These are phyloP conservation scores for Puccinia novopanici DNA, from an alignment of 1,284 basidiomycete genomes.

Conservation along the genomic window DNA sequence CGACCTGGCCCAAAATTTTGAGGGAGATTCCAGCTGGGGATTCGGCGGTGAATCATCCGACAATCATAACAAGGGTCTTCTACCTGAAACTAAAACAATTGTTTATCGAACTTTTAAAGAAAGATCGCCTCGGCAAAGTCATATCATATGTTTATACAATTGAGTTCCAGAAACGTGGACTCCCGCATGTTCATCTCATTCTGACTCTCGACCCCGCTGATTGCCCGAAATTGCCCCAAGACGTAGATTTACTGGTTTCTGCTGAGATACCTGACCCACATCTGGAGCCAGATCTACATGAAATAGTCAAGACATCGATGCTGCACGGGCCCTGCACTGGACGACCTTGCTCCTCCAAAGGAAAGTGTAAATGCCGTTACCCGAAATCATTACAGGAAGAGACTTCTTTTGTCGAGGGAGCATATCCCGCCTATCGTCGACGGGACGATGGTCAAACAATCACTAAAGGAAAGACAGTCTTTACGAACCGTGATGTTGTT, in stretches of 20 bases:
- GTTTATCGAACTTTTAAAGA: constrained; percentile 25
- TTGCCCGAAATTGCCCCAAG: too few species aligned
- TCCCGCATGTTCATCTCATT: too few species aligned
- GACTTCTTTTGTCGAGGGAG: constrained; percentile 60
- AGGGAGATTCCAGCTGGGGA: constrained; percentile 61
- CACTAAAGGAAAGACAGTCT: background rate
- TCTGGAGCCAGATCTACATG: constrained; percentile 60
- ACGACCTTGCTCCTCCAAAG: constrained; percentile 60
- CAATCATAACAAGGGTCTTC: constrained; percentile 63
- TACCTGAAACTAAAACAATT: constrained; percentile 61
- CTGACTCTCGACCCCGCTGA: too few species aligned
- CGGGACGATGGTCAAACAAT: background rate
- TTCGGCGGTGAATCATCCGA: constrained; percentile 61
- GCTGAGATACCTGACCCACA: constrained; percentile 61
- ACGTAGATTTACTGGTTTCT: too few species aligned
- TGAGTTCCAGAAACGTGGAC: constrained; percentile 65
- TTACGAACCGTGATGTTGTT: constrained; percentile 9
- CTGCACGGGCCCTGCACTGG: constrained; percentile 63
- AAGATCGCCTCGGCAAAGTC: constrained; percentile 58
- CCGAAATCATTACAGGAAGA: constrained; percentile 60
- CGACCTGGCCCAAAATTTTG: constrained; percentile 61
- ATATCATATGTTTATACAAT: constrained; percentile 62
- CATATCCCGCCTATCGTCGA: constrained; percentile 55
- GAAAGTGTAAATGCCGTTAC: constrained; percentile 62
- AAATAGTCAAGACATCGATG: constrained; percentile 60